Conservation (phyloP, 2,329 filamentous ascomycete species). For the Torrubiella hemipterigena region DNA sequence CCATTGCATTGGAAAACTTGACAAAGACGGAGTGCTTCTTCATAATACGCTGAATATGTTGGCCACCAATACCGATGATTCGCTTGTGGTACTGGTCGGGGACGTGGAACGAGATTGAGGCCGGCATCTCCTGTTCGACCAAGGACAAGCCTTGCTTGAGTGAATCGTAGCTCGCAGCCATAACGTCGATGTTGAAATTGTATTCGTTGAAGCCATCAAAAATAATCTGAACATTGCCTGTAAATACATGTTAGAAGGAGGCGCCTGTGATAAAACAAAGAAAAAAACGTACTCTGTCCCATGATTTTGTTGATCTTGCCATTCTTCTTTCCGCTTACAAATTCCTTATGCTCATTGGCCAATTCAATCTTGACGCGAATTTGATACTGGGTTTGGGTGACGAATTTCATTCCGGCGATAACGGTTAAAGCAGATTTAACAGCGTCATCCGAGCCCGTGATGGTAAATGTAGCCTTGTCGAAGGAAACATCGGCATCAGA, state of each 20-base stretch:
- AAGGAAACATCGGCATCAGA: constrained; percentile 92
- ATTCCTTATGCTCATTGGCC: constrained; percentile 98
- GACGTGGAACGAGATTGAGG: constrained; percentile 97
- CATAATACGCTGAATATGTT: constrained; percentile 99
- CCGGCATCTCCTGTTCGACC: constrained; percentile 98
- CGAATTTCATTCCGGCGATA: constrained; percentile 82
- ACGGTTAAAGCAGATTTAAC: constrained; percentile 93
- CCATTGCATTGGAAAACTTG: constrained; percentile 99
- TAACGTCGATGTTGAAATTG: constrained; percentile 99
- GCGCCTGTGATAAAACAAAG: constrained; percentile 2
- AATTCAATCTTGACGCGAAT: constrained; percentile 98
- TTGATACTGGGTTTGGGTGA: constrained; percentile 76
- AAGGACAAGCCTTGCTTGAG: constrained; percentile 86
- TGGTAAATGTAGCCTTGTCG: constrained; percentile 85
- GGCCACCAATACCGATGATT: constrained; percentile 95
- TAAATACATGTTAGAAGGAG: constrained; percentile 10
- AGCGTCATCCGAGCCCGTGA: constrained; percentile 91
- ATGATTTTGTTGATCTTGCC: constrained; percentile 99
- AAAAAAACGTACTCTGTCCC: constrained; percentile 61
- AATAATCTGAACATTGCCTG: constrained; percentile 91
- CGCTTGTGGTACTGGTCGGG: constrained; percentile 99
- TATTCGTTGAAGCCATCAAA: constrained; percentile 99
- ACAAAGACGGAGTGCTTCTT: constrained; percentile 99
- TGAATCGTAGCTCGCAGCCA: constrained; percentile 81
- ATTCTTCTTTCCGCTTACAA: constrained; percentile 98